phyloP scores from a whole-genome alignment of 768 basidiomycete genomes.

The Pleurotus eryngii region DNA sequence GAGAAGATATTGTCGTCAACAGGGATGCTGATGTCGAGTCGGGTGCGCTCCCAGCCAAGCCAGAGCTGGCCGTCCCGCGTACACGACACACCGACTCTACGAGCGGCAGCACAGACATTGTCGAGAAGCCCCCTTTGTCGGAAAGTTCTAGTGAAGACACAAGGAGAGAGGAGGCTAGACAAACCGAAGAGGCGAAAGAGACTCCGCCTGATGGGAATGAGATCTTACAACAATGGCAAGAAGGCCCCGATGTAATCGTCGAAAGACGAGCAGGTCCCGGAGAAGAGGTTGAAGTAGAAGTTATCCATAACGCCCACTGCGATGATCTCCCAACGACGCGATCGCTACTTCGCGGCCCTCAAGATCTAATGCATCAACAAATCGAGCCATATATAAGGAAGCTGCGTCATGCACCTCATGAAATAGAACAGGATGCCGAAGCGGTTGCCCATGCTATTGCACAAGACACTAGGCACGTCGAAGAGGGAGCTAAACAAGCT shows the following conservation, averaged over 20 bases:
- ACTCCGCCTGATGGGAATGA: constrained; percentile 43
- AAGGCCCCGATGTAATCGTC: constrained; percentile 64
- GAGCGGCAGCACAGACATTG: constrained; percentile 4
- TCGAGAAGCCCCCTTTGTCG: constrained; percentile 11
- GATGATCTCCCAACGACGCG: constrained; percentile 11
- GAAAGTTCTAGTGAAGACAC: constrained; percentile 8
- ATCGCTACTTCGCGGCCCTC: constrained; percentile 16
- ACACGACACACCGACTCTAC: constrained; percentile 12
- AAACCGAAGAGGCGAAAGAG: constrained; percentile 23
- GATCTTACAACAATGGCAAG: constrained; percentile 57
- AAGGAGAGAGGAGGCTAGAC: constrained; percentile 14
- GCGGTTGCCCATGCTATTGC: constrained; percentile 19
- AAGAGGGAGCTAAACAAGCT: constrained; percentile 12
- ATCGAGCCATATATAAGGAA: constrained; percentile 28
- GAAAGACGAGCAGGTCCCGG: constrained; percentile 58
- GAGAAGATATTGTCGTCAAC: constrained; percentile 77
- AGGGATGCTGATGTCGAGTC: constrained; percentile 64
- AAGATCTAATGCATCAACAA: constrained; percentile 20
- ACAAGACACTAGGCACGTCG: constrained; percentile 22
- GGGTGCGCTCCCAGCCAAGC: constrained; percentile 23
- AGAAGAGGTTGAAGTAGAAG: constrained; percentile 68
- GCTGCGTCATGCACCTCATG: constrained; percentile 19
- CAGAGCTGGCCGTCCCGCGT: constrained; percentile 11
- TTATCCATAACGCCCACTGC: constrained; percentile 39
- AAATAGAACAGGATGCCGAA: constrained; percentile 17